Evolutionary conservation across 2,329 filamentous ascomycete genomes (phyloP).

Genomic region (Aspergillus niger): DNA sequence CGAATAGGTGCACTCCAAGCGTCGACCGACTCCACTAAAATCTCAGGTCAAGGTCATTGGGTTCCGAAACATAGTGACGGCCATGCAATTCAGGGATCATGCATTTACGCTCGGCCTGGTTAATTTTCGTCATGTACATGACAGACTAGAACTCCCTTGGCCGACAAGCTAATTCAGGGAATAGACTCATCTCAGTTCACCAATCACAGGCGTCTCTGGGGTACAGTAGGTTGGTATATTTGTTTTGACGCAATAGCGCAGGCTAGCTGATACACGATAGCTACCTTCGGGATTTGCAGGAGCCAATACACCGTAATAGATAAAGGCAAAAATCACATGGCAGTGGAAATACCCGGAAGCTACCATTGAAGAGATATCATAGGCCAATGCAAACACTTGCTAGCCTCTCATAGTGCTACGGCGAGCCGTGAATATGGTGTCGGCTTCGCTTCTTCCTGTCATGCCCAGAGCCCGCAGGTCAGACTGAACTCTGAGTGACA

Average conservation of each 20-base stretch:
- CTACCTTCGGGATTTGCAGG: not conserved
- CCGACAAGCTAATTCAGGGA: not conserved
- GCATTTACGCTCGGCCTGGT: conserved; percentile 1
- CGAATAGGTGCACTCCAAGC: not conserved
- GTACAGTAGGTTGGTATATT: not conserved
- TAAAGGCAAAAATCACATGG: conserved; percentile 5
- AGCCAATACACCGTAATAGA: not conserved
- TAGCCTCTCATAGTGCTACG: not conserved
- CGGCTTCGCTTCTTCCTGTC: not conserved
- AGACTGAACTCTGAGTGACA: conserved; percentile 6
- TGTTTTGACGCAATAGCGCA: conserved; percentile 2
- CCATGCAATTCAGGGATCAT: not conserved
- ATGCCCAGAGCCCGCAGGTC: conserved; percentile 1
- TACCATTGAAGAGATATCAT: not conserved
- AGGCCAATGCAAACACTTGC: conserved; percentile 1
- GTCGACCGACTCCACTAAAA: not conserved
- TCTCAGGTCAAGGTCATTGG: not conserved
- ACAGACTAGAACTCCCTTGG: not conserved
- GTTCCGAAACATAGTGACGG: conserved; percentile 1
- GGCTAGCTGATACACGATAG: not conserved
- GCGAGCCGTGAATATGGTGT: not conserved
- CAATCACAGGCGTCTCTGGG: not conserved
- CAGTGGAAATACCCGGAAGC: not conserved
- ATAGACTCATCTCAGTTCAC: not conserved
- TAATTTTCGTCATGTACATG: not conserved